These are phyloP conservation scores for Paulownia fortunei DNA, from an alignment of 257 asterid species.

Conservation along the genomic window DNA sequence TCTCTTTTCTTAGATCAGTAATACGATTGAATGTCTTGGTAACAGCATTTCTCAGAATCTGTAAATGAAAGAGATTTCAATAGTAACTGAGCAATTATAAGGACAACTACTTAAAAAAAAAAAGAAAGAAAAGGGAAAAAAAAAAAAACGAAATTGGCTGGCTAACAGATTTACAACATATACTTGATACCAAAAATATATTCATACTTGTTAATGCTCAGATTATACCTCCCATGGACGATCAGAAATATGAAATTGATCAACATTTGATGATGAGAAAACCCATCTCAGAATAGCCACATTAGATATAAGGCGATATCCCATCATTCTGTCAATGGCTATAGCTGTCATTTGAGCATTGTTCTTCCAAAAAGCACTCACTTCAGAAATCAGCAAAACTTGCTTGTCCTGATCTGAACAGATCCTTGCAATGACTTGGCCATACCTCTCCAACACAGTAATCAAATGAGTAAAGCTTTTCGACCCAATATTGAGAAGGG, in stretches of 20 bases:
- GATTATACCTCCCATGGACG: constrained; percentile 93
- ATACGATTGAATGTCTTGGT: constrained; percentile 92
- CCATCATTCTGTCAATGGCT: constrained; percentile 98
- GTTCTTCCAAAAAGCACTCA: constrained; percentile 91
- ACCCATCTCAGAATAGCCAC: constrained; percentile 97
- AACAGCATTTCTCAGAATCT: constrained; percentile 88
- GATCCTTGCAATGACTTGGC: constrained; percentile 85
- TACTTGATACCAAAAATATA: background rate
- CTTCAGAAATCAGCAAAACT: constrained; percentile 80
- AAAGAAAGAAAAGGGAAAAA: too few species aligned
- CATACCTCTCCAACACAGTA: constrained; percentile 95
- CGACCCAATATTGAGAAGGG: constrained; percentile 93
- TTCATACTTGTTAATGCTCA: background rate
- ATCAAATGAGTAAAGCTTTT: constrained; percentile 97
- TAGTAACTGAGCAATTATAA: constrained; percentile 18
- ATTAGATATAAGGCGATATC: constrained; percentile 92
- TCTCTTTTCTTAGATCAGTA: constrained; percentile 87
- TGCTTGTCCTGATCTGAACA: constrained; percentile 90
- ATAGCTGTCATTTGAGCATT: constrained; percentile 89
- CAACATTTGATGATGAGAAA: constrained; percentile 66
- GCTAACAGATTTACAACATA: background rate
- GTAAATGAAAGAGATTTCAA: constrained; percentile 28
- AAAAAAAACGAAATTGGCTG: background rate
- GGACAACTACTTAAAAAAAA: background rate
- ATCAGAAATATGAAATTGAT: constrained; percentile 85